Percentiles rank a stretch among this genome's conserved stretches.
phyloP scores from a whole-genome alignment of 116 monocot genomes.

The Iris pallida region DNA sequence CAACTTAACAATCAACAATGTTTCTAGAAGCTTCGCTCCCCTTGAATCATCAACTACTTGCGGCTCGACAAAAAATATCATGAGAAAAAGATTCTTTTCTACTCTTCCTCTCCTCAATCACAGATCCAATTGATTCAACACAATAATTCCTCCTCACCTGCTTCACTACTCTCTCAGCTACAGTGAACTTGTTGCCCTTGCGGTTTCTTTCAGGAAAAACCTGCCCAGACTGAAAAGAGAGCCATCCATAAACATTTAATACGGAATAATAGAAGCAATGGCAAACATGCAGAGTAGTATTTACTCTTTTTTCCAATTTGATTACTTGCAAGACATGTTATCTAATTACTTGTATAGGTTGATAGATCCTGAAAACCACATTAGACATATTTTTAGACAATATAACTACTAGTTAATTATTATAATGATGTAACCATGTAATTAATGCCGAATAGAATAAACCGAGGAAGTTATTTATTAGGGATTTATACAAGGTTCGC shows the following conservation, averaged over 20 bases:
- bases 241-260: slow-evolving; percentile 2
- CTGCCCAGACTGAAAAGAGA: slow-evolving; percentile 72
- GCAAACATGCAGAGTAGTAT: neutral
- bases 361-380: too few relatives aligned
- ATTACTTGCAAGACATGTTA: neutral
- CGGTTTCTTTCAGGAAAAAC: slow-evolving; percentile 77
- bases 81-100: slow-evolving; percentile 33
- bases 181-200: slow-evolving; percentile 65
- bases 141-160: slow-evolving; percentile 60
- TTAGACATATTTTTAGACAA: too few relatives aligned
- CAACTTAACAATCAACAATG: slow-evolving; percentile 25
- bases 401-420: too few relatives aligned
- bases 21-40: slow-evolving; percentile 30
- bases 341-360: too few relatives aligned
- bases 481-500: too few relatives aligned
- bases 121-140: slow-evolving; percentile 45
- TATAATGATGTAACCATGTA: too few relatives aligned
- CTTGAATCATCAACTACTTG: slow-evolving; percentile 14
- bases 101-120: slow-evolving; percentile 58
- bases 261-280: neutral
- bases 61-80: slow-evolving; percentile 54
- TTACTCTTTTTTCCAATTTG: neutral
- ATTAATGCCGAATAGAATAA: too few relatives aligned
- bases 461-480: too few relatives aligned
- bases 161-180: slow-evolving; percentile 59